phyloP scores from a whole-genome alignment of 208 protist species.

The Wallacemonas rigidus region DNA sequence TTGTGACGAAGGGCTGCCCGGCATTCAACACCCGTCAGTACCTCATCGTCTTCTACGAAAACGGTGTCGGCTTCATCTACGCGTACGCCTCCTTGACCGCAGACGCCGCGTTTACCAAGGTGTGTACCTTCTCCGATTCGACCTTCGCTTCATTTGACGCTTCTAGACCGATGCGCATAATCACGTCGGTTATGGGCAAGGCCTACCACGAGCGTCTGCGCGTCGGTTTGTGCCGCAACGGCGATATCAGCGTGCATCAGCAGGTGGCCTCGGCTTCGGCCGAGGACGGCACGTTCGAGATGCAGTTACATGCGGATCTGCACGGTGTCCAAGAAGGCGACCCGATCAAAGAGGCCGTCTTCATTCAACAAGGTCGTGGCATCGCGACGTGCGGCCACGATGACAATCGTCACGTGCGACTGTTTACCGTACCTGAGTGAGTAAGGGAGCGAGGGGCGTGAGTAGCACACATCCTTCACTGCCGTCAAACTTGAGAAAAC shows the following conservation, averaged over 20 bases:
- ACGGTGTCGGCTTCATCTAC: conserved; percentile 57
- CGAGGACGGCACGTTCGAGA: conserved; percentile 33
- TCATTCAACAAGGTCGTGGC: conserved; percentile 56
- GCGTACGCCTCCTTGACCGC: conserved; percentile 33
- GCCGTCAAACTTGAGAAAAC: too few species aligned
- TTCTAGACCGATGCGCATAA: conserved; percentile 40
- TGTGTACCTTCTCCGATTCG: conserved; percentile 55
- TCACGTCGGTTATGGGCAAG: conserved; percentile 51
- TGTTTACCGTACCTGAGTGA: conserved; percentile 53
- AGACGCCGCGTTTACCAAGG: conserved; percentile 37
- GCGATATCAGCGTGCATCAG: conserved; percentile 51
- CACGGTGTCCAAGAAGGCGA: conserved; percentile 60
- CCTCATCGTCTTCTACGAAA: conserved; percentile 64
- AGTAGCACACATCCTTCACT: too few species aligned
- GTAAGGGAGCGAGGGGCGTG: not conserved
- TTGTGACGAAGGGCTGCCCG: conserved; percentile 48
- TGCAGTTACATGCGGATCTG: conserved; percentile 44
- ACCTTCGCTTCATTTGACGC: conserved; percentile 54
- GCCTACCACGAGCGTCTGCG: conserved; percentile 66
- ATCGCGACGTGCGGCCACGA: conserved; percentile 65
- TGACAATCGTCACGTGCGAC: conserved; percentile 55
- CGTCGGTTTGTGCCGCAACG: conserved; percentile 47
- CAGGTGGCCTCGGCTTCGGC: conserved; percentile 26
- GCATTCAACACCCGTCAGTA: conserved; percentile 74
- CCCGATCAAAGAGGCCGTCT: conserved; percentile 39